phyloP scores from a whole-genome alignment of 257 asterid genomes.

The Mentha longifolia region DNA sequence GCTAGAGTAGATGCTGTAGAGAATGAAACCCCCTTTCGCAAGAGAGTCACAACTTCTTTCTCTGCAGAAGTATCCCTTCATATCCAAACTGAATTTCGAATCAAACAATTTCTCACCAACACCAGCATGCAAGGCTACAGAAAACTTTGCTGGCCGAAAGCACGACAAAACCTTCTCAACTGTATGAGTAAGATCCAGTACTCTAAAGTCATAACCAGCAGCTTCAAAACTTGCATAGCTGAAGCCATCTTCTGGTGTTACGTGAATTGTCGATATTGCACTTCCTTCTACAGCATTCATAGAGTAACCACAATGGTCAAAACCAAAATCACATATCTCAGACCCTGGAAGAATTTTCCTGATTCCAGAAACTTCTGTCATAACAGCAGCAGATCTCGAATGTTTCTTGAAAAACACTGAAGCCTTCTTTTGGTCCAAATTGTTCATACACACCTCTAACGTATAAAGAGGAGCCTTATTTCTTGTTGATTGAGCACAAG shows the following conservation, averaged over 20 bases:
- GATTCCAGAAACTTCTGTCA: slow-evolving; percentile 62
- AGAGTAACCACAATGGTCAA: slow-evolving; percentile 73
- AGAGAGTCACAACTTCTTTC: slow-evolving; percentile 34
- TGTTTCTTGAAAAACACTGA: slow-evolving; percentile 15
- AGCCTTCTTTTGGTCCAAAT: slow-evolving; percentile 47
- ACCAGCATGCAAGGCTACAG: slow-evolving; percentile 33
- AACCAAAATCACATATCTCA: slow-evolving; percentile 58
- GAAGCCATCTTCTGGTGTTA: slow-evolving; percentile 68
- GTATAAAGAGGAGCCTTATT: slow-evolving; percentile 39
- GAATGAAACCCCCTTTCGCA: slow-evolving; percentile 38
- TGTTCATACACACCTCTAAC: slow-evolving; percentile 68
- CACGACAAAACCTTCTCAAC: slow-evolving; percentile 41
- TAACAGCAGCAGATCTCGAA: slow-evolving; percentile 46
- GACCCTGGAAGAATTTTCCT: slow-evolving; percentile 55
- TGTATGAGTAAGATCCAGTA: slow-evolving; percentile 17
- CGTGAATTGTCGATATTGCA: slow-evolving; percentile 59
- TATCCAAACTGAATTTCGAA: slow-evolving; percentile 22
- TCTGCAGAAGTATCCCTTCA: slow-evolving; percentile 39
- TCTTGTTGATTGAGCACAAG: slow-evolving; percentile 38
- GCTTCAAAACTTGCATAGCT: slow-evolving; percentile 72
- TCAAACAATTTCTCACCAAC: slow-evolving; percentile 7
- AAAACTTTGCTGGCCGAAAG: slow-evolving; percentile 35
- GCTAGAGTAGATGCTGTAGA: slow-evolving; percentile 35
- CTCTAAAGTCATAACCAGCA: slow-evolving; percentile 39
- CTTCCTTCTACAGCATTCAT: slow-evolving; percentile 57